Evolutionary conservation across 2,329 filamentous ascomycete species (phyloP).

Genomic region (Aspergillus sojae): DNA sequence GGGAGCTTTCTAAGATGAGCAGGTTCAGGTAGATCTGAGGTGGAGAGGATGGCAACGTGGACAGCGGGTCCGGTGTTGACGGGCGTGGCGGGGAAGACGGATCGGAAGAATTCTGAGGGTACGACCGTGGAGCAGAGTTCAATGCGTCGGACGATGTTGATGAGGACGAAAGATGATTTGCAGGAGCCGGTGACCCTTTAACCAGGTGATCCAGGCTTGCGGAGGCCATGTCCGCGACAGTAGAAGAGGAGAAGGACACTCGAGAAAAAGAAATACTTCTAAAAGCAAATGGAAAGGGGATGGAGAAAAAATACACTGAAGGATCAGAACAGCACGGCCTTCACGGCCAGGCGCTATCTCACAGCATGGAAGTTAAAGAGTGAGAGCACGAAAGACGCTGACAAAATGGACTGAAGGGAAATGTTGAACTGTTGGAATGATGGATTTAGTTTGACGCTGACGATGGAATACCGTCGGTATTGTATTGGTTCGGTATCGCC

Average conservation of each 20-base stretch:
- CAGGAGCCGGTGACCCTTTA: constrained; percentile 78
- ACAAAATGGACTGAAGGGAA: background rate
- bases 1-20: constrained; percentile 89
- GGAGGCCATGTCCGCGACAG: constrained; percentile 57
- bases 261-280: background rate
- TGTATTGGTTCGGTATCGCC: background rate
- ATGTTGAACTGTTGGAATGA: background rate
- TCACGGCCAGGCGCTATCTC: constrained; percentile 30
- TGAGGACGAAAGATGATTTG: constrained; percentile 44
- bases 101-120: constrained; percentile 30
- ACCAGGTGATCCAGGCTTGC: constrained; percentile 79
- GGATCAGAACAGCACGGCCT: constrained; percentile 27
- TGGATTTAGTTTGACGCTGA: background rate
- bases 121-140: constrained; percentile 18
- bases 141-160: constrained; percentile 32
- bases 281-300: background rate
- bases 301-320: constrained; percentile 6
- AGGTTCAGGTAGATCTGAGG: constrained; percentile 98
- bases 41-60: constrained; percentile 82
- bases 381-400: constrained; percentile 4
- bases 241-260: constrained; percentile 16
- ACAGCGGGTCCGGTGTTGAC: constrained; percentile 68
- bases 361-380: constrained; percentile 20
- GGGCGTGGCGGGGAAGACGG: constrained; percentile 49
- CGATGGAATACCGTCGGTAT: background rate